These are phyloP conservation scores for Phyllostachys edulis DNA, from an alignment of 176 grass and related monocot genomes.

Conservation along the genomic window DNA sequence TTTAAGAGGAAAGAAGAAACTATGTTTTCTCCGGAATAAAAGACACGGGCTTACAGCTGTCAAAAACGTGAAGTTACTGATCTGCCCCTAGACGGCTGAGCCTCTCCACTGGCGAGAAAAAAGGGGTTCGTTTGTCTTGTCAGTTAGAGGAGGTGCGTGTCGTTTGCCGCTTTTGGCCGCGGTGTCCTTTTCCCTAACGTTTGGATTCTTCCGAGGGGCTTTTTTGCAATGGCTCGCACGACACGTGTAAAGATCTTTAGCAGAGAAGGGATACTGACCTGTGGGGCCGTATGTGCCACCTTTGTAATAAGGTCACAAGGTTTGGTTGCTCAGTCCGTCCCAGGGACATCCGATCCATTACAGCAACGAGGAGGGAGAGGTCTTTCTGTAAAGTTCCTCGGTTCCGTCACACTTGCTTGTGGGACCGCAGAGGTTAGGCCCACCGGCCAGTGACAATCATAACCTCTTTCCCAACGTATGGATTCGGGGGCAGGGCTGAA, in stretches of 20 bases:
- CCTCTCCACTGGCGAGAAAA: no score
- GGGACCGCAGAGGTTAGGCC: neutral
- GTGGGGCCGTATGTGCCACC: neutral
- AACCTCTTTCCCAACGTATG: neutral
- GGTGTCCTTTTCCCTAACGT: no score
- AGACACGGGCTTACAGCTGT: constrained; percentile 14
- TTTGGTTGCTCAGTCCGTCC: no score
- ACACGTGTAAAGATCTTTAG: neutral
- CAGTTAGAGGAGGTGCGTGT: no score
- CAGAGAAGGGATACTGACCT: neutral
- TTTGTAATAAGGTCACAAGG: no score
- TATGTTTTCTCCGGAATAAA: neutral
- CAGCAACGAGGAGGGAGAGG: neutral
- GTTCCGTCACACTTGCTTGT: neutral
- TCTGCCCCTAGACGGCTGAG: constrained; percentile 13
- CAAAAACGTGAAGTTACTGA: neutral
- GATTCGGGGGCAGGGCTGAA: neutral
- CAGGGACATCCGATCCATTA: no score
- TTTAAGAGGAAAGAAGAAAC: neutral
- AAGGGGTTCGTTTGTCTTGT: no score
- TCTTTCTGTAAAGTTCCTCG: neutral
- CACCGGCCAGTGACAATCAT: neutral
- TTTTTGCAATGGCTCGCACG: neutral
- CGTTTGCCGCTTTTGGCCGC: no score
- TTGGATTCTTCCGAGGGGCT: neutral